Base-by-base conservation (phyloP, 2,329 filamentous ascomycete genomes). In the Fusarium transvaalense region DNA sequence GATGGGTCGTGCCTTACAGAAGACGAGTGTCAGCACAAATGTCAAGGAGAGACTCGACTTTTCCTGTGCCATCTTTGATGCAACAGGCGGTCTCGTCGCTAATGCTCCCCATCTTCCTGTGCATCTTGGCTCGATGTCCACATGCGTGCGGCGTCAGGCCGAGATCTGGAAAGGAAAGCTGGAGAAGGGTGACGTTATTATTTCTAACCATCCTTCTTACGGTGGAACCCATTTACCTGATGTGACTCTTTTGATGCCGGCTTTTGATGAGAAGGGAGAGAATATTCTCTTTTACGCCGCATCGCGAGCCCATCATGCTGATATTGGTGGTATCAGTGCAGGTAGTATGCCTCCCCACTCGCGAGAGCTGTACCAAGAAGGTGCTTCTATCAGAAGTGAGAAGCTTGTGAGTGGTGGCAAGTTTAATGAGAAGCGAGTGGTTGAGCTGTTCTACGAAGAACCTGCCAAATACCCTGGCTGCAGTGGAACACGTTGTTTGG, bases 41-140 rank as follows among this genome's bases (percentile, higher is more conserved):
- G 91, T 95, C 75, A 92, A 96, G 71, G 92, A 95, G 74, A 86
- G 92, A 13, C 84, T 95, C 6, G 92, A 95, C 75, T 95, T 94
- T 75, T 94, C 91, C 5, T 95, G 92, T 71, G 92, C 92, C 13
- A 83, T 95, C 0, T 95, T 95, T 72, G 92, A 93, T 62, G 86
- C 89, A 0, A 87, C 88, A 13, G 92, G 92, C 9, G 91, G 91
- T 0, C 82, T 95, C 1, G 92, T 94, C 2, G 91, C 91, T 3
- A 94, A 94, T 74, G 88, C 92, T 14, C 92, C 92, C 0, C 92
- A 95, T 81, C 81, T 95, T 2, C 92, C 92, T 0, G 92, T 94
- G 0, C 92, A 95, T 75, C 82, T 95, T 5, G 92, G 92, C 19
- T 92, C 90, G 41, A 95, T 95, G 92, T 92, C 91, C 10, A 94